phyloP scores from a whole-genome alignment of 2,329 filamentous ascomycete genomes.

The Talaromyces rugulosus region DNA sequence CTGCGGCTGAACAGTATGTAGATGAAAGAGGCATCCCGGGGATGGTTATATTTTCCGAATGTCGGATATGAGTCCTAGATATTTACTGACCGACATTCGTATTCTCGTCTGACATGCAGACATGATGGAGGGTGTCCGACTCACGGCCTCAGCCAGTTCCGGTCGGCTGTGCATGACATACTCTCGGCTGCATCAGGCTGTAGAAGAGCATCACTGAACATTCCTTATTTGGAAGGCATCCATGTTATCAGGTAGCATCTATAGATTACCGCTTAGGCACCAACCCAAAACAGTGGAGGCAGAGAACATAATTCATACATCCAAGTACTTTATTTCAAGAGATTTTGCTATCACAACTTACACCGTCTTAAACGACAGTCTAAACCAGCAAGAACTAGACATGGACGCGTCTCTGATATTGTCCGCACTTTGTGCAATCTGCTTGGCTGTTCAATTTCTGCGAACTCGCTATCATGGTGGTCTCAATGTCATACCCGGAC shows the following conservation, averaged over 20 bases:
- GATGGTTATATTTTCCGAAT: background rate
- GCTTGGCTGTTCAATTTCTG: background rate
- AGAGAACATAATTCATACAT: background rate
- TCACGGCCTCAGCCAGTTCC: background rate
- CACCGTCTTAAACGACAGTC: background rate
- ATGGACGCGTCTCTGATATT: background rate
- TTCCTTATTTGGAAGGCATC: background rate
- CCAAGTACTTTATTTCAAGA: background rate
- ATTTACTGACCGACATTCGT: background rate
- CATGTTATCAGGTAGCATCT: background rate
- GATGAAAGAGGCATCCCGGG: background rate
- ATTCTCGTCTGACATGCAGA: background rate
- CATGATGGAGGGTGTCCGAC: background rate
- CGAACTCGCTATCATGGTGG: background rate
- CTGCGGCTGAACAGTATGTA: background rate
- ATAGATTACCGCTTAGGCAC: background rate
- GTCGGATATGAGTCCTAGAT: background rate
- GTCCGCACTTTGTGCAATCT: background rate
- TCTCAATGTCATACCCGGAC: slow-evolving; percentile 59
- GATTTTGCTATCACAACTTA: background rate
- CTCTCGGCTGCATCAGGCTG: background rate
- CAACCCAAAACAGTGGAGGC: background rate
- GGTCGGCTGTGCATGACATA: background rate
- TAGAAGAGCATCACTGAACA: background rate
- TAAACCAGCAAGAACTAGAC: background rate